Evolutionary conservation across 2,329 filamentous ascomycete genomes (phyloP), one percentile per base, ranked within the genome.

Genomic region (Exophiala calicioides): DNA sequence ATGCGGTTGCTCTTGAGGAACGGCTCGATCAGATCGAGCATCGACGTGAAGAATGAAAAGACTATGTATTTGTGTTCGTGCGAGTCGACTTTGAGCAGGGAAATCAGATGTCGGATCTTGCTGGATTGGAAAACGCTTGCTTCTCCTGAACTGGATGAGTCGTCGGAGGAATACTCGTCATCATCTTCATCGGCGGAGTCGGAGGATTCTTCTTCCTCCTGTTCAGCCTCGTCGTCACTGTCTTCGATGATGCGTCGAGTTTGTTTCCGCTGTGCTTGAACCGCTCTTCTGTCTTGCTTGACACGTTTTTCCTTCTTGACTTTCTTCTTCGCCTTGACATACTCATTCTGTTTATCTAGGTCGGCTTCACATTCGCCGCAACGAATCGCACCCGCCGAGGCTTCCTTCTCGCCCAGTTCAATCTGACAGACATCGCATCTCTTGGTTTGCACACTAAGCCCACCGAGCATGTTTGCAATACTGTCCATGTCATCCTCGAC

Each of bases 41-140:
- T 98, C 0, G 89, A 93, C 0, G 93, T 98, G 70, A 98, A 98
- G 61, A 97, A 89, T 1, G 90, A 95, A 70, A 98, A 98, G 55
- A 98, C 90, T 61, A 98, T 98, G 64, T 95, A 95, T 65, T 98
- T 98, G 77, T 95, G 88, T 50, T 89, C 77, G 1, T 77, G 73
- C 0, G 84, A 83, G 67, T 98, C 93, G 33, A 81, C 81, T 55
- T 83, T 79, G 6, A 98, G 79, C 40, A 98, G 87, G 51, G 82
- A 77, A 62, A 95, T 79, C 15, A 97, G 78, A 59, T 93, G 84
- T 33, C 86, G 84, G 61, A 98, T 94, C 72, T 98, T 98, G 59
- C 93, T 91, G 0, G 93, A 98, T 19, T 53, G 39, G 15, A 44
- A 40, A 8, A 82, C 78, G 19, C 80, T 72, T 24, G 86, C 74